Evolutionary conservation across 106 monocot genomes (phyloP), one percentile per base, ranked within the genome.

Genomic region (Dioscorea zingiberensis): DNA sequence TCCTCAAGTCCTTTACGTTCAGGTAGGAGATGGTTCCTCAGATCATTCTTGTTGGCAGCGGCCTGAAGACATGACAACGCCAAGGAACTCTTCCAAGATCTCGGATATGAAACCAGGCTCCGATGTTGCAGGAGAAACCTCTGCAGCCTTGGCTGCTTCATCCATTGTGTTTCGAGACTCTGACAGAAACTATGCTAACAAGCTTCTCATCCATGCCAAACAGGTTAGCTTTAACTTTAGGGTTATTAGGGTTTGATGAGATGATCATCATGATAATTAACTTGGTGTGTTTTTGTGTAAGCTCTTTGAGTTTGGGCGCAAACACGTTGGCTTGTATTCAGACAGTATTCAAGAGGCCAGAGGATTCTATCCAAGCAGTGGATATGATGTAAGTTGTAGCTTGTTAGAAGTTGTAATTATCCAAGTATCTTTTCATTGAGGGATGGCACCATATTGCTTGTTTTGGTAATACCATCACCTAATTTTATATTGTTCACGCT

Each of bases 1-100:
- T 16, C 45, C 63, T 44, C 21, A 45, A 3, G 63, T 63, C 21
- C 63, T 63, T 16, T 66, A 66, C 38, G 53, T 23, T 7, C 49
- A 66, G 26, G 48, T 66, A 24, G 51, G 51, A 51, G 51, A 51
- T 2, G 51, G 51, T 0, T 1, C 8, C 19, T 51, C 51, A 16
- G 51, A 51, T 19, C 51, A 51, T 19, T 7, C 15, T 13, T 51
- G 51, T 51, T 51, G 51, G 51, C 12, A 51, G 51, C 8, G 51
- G 14, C 51, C 51, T 19, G 51, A 51, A 19, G 51, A 51, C 51
- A 51, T 51, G 51, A 51, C 51, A 7, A 51, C 51, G 12, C 51
- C 51, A 18, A 51, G 51, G 51, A 4, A 1, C 19, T 16, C 51
- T 51, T 51, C 8, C 19, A 51, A 4, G 51, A 19, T 51, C 7